A percentile compares a stretch with the other conserved stretches of the same genome.
Conservation (phyloP, 768 basidiomycete genomes). For the Leccinum subtestaceum region DNA sequence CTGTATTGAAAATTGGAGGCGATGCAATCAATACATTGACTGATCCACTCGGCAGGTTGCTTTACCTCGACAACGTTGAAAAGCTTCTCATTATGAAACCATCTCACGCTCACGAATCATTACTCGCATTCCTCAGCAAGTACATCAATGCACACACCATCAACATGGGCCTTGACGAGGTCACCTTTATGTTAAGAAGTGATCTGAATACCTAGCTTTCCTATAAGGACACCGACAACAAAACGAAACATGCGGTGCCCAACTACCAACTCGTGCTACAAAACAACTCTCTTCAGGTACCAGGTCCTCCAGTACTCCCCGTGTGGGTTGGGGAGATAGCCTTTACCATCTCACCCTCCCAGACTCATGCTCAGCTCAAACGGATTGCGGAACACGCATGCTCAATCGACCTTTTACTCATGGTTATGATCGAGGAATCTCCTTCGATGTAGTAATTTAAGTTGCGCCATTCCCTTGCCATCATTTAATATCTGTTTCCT, state of each 20-base stretch:
- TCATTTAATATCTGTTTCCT: too few species aligned
- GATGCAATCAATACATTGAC: too few species aligned
- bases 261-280: neutral
- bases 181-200: neutral
- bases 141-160: neutral
- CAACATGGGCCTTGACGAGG: neutral
- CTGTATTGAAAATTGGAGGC: too few species aligned
- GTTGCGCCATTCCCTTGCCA: too few species aligned
- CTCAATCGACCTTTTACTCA: neutral
- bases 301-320: neutral
- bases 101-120: neutral
- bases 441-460: neutral
- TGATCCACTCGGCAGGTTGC: neutral
- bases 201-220: neutral
- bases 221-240: neutral
- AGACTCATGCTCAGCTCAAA: neutral
- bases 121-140: neutral
- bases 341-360: neutral
- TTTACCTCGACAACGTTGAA: neutral
- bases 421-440: neutral
- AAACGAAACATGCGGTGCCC: neutral
- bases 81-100: neutral
- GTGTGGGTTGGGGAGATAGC: neutral
- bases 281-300: neutral
- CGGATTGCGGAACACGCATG: neutral